Evolutionary conservation across 139 green algal species (phyloP).

Genomic region (Medakamo hakoo): DNA sequence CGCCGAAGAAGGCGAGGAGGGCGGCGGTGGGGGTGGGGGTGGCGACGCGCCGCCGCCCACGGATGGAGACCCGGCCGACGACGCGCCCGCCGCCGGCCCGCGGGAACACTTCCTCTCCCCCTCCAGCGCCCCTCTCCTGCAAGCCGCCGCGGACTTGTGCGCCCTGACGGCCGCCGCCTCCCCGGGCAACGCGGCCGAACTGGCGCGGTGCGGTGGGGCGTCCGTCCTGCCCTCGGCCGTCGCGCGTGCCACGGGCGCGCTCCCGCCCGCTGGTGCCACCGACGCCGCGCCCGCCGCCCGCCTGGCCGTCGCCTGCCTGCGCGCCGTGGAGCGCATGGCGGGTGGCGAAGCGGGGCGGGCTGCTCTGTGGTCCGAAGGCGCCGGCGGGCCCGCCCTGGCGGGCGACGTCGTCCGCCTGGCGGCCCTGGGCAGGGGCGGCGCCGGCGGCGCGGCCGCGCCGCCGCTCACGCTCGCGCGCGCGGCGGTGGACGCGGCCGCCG

Average conservation of each 20-base stretch:
- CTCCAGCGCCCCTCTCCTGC: constrained; percentile 18
- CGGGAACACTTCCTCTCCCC: constrained; percentile 30
- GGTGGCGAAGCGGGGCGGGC: constrained; percentile 26
- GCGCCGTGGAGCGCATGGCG: constrained; percentile 50
- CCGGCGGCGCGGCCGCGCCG: constrained; percentile 30
- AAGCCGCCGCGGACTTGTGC: constrained; percentile 62
- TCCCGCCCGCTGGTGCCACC: constrained; percentile 29
- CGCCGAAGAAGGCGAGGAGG: neutral
- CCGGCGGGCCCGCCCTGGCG: constrained; percentile 8
- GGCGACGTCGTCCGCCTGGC: neutral
- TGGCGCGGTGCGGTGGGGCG: constrained; percentile 56
- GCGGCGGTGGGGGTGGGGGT: no score
- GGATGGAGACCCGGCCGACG: neutral
- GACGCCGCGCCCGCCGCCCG: constrained; percentile 20
- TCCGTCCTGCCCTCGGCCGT: constrained; percentile 49
- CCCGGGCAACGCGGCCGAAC: constrained; percentile 73
- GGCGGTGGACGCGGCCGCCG: constrained; percentile 59
- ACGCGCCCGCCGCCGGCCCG: no score
- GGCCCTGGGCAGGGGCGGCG: neutral
- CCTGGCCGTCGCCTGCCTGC: constrained; percentile 37
- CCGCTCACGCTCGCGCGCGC: constrained; percentile 30
- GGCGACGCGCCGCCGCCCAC: no score
- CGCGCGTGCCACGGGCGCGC: constrained; percentile 39
- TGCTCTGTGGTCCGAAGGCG: no score
- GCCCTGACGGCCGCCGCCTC: constrained; percentile 75